Conservation (phyloP, 441 rosid genomes). For the Hura crepitans region DNA sequence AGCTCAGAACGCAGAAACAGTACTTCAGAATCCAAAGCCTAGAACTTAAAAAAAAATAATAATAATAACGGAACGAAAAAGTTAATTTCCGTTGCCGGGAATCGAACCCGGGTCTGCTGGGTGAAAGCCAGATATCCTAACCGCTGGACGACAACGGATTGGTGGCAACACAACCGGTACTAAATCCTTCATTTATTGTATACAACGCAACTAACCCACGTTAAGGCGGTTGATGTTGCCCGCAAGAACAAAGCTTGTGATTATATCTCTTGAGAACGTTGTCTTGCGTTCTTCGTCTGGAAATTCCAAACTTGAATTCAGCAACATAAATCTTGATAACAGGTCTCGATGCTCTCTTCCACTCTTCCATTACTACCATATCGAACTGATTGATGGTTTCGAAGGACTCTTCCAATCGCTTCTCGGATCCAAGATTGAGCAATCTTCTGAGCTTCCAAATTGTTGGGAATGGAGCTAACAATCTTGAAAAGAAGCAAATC, state of each 20-base stretch:
- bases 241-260: conserved; percentile 47
- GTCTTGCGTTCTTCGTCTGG: conserved; percentile 28
- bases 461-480: conserved; percentile 32
- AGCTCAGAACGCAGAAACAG: too few species aligned
- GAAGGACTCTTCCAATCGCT: conserved; percentile 30
- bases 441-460: conserved; percentile 43
- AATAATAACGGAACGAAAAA: too few species aligned
- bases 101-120: conserved; percentile 63
- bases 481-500: conserved; percentile 34
- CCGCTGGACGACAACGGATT: conserved; percentile 93
- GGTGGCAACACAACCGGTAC: too few species aligned
- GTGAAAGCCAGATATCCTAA: conserved; percentile 97
- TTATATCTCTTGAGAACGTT: conserved; percentile 45
- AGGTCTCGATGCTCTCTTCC: conserved; percentile 30
- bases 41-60: too few species aligned
- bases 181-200: too few species aligned
- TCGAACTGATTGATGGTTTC: conserved; percentile 34
- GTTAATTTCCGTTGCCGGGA: conserved; percentile 30
- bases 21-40: too few species aligned
- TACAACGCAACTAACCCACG: too few species aligned
- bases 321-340: conserved; percentile 47
- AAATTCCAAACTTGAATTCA: conserved; percentile 27
- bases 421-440: conserved; percentile 45
- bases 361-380: conserved; percentile 4
- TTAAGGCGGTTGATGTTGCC: conserved; percentile 46